Percentiles rank a stretch among this genome's conserved stretches.
Evolutionary conservation across 2,329 filamentous ascomycete genomes (phyloP).

Genomic region (Cladorrhinum sp.): DNA sequence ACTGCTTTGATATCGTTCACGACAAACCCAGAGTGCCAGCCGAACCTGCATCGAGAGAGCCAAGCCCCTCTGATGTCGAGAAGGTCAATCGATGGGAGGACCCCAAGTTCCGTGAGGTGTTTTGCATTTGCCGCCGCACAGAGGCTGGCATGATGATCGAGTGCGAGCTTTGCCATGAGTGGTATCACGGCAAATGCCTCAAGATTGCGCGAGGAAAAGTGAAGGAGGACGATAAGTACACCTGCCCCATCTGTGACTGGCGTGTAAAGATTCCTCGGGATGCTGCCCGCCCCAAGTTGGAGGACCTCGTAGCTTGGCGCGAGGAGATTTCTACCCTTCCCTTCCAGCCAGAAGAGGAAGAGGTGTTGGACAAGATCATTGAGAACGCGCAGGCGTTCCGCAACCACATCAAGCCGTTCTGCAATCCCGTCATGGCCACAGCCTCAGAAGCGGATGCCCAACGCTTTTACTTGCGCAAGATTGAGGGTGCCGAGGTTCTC

Average conservation of each 20-base stretch:
- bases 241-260: slow-evolving; percentile 97
- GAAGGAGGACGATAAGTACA: slow-evolving; percentile 98
- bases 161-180: slow-evolving; percentile 96
- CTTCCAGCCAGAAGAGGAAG: slow-evolving; percentile 95
- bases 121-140: slow-evolving; percentile 90
- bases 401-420: slow-evolving; percentile 74
- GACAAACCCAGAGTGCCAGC: slow-evolving; percentile 88
- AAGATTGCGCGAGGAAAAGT: slow-evolving; percentile 98
- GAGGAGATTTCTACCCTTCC: slow-evolving; percentile 77
- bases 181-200: slow-evolving; percentile 97
- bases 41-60: slow-evolving; percentile 85
- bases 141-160: slow-evolving; percentile 99
- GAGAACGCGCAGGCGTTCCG: slow-evolving; percentile 81
- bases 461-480: slow-evolving; percentile 93
- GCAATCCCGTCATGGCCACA: slow-evolving; percentile 76
- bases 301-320: slow-evolving; percentile 80
- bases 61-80: slow-evolving; percentile 48
- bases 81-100: slow-evolving; percentile 57
- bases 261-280: slow-evolving; percentile 95
- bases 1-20: slow-evolving; percentile 81
- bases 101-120: slow-evolving; percentile 71
- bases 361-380: slow-evolving; percentile 80
- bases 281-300: slow-evolving; percentile 89
- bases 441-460: slow-evolving; percentile 85
- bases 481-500: slow-evolving; percentile 93